phyloP scores from a whole-genome alignment of 192 early-diverging fungal species.

The Entomortierella beljakovae region DNA sequence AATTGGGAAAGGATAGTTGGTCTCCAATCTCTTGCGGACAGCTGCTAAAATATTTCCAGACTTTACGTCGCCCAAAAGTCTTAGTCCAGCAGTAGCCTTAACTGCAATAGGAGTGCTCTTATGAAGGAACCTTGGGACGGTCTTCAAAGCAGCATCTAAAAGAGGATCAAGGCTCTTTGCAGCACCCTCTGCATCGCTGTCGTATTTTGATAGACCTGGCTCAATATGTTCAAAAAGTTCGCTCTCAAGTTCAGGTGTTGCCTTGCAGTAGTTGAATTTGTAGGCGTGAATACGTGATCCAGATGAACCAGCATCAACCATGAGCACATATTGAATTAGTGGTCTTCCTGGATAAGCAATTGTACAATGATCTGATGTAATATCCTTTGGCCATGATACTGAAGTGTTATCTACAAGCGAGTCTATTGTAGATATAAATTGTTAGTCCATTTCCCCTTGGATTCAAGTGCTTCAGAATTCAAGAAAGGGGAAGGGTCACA shows the following conservation, averaged over 20 bases:
- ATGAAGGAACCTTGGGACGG: constrained; percentile 75
- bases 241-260: constrained; percentile 83
- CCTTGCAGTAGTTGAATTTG: constrained; percentile 94
- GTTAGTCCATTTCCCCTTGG: background rate
- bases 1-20: constrained; percentile 86
- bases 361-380: constrained; percentile 71
- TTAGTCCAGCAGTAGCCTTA: constrained; percentile 96
- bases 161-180: constrained; percentile 85
- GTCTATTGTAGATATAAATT: background rate
- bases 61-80: constrained; percentile 78
- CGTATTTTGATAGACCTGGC: constrained; percentile 86
- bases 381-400: constrained; percentile 29
- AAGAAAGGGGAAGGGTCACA: no score
- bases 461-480: background rate
- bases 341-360: constrained; percentile 74
- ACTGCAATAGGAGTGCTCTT: constrained; percentile 91
- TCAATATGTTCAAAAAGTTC: constrained; percentile 89
- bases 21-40: constrained; percentile 74
- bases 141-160: constrained; percentile 78
- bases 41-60: constrained; percentile 80
- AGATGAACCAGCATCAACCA: constrained; percentile 97
- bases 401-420: constrained; percentile 6
- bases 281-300: constrained; percentile 98
- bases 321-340: constrained; percentile 89
- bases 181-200: constrained; percentile 76